Evolutionary conservation across 306 rosid genomes (phyloP).

Genomic region (Inga oerstediana): DNA sequence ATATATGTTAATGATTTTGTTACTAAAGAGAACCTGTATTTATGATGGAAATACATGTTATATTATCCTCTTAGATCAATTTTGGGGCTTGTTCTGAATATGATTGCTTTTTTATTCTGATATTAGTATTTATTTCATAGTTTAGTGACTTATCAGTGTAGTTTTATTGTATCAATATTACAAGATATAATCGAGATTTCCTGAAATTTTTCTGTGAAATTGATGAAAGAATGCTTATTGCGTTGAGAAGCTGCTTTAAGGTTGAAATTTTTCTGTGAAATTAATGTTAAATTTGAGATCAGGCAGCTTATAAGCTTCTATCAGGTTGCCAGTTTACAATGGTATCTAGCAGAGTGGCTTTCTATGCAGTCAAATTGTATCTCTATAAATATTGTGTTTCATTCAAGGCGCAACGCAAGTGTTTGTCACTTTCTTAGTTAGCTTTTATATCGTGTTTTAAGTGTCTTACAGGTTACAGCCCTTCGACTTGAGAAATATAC

Average conservation of each 20-base stretch:
- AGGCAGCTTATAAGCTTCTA: neutral
- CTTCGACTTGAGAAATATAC: neutral
- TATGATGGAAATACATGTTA: conserved; percentile 1
- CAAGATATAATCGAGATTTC: neutral
- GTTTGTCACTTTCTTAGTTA: neutral
- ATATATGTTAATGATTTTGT: conserved; percentile 8
- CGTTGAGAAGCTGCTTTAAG: neutral
- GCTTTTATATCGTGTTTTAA: neutral
- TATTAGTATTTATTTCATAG: neutral
- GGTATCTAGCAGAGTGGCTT: neutral
- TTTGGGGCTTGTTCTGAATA: conserved; percentile 16
- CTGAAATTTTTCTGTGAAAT: neutral
- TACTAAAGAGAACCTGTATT: neutral
- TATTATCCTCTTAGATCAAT: neutral
- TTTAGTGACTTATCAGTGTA: neutral
- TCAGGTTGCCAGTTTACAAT: neutral
- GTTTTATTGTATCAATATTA: neutral
- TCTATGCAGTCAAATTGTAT: neutral
- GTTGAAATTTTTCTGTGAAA: no score
- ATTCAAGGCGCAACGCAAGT: neutral
- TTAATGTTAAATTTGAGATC: neutral
- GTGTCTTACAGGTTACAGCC: neutral
- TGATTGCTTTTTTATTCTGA: conserved; percentile 1
- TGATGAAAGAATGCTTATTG: neutral
- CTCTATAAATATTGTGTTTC: neutral